Evolutionary conservation across 2,329 filamentous ascomycete genomes (phyloP).

Genomic region (Colletotrichum noveboracense): DNA sequence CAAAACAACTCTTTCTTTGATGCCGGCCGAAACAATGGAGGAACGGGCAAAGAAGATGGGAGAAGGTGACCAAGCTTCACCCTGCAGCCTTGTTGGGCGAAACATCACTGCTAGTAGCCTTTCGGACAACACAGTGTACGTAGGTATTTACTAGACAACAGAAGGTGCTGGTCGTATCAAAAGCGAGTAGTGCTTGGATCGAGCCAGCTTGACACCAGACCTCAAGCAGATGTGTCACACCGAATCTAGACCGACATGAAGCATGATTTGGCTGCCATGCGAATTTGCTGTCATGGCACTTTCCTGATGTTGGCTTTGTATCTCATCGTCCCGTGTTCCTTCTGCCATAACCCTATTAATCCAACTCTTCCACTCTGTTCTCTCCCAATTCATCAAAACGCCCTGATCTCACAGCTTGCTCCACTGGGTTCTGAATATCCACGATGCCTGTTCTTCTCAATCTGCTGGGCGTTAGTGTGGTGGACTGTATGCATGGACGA

Average conservation of each 20-base stretch:
- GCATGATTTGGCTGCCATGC: neutral
- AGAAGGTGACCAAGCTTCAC: neutral
- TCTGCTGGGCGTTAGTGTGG: conserved; percentile 32
- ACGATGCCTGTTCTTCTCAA: conserved; percentile 78
- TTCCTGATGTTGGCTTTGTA: neutral
- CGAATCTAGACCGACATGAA: neutral
- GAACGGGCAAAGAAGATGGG: neutral
- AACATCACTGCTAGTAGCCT: neutral
- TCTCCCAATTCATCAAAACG: conserved; percentile 72
- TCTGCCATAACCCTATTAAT: conserved; percentile 23
- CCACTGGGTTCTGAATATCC: conserved; percentile 79
- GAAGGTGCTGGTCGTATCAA: neutral
- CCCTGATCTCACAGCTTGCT: conserved; percentile 71
- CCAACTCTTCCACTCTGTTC: conserved; percentile 51
- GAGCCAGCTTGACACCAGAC: neutral
- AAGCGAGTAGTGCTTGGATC: neutral
- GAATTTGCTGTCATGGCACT: neutral
- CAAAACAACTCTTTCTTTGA: neutral
- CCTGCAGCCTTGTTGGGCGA: neutral
- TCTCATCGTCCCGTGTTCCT: neutral
- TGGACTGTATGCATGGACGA: neutral
- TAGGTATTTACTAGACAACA: neutral
- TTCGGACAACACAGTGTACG: neutral
- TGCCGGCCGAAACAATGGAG: neutral
- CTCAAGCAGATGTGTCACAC: neutral